Percentiles rank a stretch among this genome's conserved stretches.
Conservation (phyloP, 176 grass and related monocot genomes). For the Sorghum bicolor region DNA sequence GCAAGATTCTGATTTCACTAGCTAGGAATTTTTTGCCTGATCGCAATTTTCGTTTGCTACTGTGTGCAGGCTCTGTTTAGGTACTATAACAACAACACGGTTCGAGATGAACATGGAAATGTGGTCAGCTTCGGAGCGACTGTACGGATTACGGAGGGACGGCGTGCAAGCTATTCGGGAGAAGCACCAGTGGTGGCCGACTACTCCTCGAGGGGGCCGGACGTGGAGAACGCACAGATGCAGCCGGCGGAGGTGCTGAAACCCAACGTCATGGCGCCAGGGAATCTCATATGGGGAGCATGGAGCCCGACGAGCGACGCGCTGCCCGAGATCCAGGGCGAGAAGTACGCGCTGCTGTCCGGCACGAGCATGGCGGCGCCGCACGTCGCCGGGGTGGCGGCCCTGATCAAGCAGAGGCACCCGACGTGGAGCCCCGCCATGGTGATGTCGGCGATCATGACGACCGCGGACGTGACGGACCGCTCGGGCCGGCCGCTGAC, state of each 20-base stretch:
- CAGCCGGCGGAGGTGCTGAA: conserved; percentile 73
- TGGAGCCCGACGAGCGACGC: conserved; percentile 66
- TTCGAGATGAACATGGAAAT: conserved; percentile 24
- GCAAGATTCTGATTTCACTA: not conserved
- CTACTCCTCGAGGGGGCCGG: conserved; percentile 82
- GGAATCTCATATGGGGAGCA: conserved; percentile 81
- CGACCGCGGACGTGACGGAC: conserved; percentile 56
- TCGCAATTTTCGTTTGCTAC: not conserved
- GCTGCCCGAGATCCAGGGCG: conserved; percentile 38
- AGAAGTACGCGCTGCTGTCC: conserved; percentile 50
- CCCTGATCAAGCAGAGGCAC: conserved; percentile 68
- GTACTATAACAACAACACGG: conserved; percentile 64
- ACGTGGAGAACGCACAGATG: conserved; percentile 52
- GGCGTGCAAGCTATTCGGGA: conserved; percentile 57
- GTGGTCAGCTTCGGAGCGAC: conserved; percentile 52
- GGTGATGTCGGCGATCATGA: conserved; percentile 75
- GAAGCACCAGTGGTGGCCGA: conserved; percentile 50
- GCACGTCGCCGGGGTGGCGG: conserved; percentile 61
- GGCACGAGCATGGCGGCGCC: conserved; percentile 82
- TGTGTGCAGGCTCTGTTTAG: conserved; percentile 41
- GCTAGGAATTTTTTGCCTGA: not conserved
- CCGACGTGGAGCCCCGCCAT: conserved; percentile 73
- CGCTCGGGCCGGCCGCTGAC: conserved; percentile 33
- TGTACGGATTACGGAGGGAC: conserved; percentile 60
- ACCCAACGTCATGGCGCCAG: conserved; percentile 87